phyloP scores from a whole-genome alignment of 1,284 basidiomycete species.

The Fomitiporia mediterranea region DNA sequence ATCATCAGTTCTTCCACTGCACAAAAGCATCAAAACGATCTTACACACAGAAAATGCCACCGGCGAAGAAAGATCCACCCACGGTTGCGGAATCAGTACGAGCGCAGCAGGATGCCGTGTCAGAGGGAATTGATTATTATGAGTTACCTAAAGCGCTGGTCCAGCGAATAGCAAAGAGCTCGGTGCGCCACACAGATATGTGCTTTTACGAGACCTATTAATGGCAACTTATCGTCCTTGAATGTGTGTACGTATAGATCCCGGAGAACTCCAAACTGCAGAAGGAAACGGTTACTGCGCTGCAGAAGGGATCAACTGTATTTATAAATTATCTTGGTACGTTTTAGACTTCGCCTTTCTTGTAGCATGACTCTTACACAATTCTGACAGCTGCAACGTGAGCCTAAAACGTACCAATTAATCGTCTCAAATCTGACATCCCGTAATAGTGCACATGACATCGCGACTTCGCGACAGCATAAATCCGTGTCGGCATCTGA shows the following conservation, averaged over 20 bases:
- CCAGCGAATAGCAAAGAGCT: conserved; percentile 75
- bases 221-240: background rate
- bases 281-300: conserved; percentile 78
- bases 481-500: conserved; percentile 87
- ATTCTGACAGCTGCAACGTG: background rate
- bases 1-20: background rate
- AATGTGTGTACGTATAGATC: conserved; percentile 42
- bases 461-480: conserved; percentile 78
- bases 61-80: conserved; percentile 58
- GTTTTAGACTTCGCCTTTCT: conserved; percentile 26
- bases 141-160: conserved; percentile 81
- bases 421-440: background rate
- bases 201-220: background rate
- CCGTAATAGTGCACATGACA: conserved; percentile 71
- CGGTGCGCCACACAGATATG: conserved; percentile 52
- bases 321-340: conserved; percentile 88
- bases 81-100: conserved; percentile 56
- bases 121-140: conserved; percentile 80
- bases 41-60: conserved; percentile 45
- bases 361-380: background rate
- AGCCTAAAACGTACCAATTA: background rate
- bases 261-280: conserved; percentile 83
- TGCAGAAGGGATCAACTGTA: conserved; percentile 82
- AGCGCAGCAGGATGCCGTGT: conserved; percentile 68
- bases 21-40: background rate